phyloP scores from a whole-genome alignment of 768 basidiomycete genomes.

The Suillus luteus region DNA sequence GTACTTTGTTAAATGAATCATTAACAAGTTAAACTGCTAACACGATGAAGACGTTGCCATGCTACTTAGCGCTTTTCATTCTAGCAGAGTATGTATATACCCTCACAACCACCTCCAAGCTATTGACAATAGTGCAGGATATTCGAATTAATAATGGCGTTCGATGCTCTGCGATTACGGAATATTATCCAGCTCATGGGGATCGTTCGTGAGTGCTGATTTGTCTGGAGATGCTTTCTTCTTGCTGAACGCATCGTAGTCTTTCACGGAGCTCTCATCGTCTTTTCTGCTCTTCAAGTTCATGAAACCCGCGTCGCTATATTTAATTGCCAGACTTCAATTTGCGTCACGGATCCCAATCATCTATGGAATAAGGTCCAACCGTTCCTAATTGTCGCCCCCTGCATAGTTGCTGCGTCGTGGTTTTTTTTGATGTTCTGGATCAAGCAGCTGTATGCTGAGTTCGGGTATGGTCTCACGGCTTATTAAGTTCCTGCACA shows the following conservation, averaged over 20 bases:
- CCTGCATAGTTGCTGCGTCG: slow-evolving; percentile 64
- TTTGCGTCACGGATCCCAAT: slow-evolving; percentile 44
- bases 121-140: slow-evolving; percentile 45
- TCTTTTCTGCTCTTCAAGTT: slow-evolving; percentile 76
- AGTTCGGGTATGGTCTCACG: slow-evolving; percentile 72
- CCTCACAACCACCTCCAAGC: not conserved
- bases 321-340: slow-evolving; percentile 30
- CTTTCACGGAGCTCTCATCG: slow-evolving; percentile 74
- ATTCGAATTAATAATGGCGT: slow-evolving; percentile 79
- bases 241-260: slow-evolving; percentile 34
- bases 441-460: slow-evolving; percentile 69
- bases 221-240: not conserved
- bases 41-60: slow-evolving; percentile 65
- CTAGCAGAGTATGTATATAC: slow-evolving; percentile 63
- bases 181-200: slow-evolving; percentile 81
- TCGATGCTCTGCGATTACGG: slow-evolving; percentile 78
- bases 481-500: slow-evolving; percentile 5
- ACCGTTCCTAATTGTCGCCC: slow-evolving; percentile 72
- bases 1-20: slow-evolving; percentile 30
- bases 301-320: slow-evolving; percentile 72
- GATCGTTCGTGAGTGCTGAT: slow-evolving; percentile 55
- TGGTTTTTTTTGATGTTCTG: slow-evolving; percentile 71
- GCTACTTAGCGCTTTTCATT: slow-evolving; percentile 82
- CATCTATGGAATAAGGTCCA: slow-evolving; percentile 62
- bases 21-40: slow-evolving; percentile 17